Percentiles rank a stretch among this genome's conserved stretches.
Conservation (phyloP, 2,329 filamentous ascomycete genomes). For the Ascochyta lentis region DNA sequence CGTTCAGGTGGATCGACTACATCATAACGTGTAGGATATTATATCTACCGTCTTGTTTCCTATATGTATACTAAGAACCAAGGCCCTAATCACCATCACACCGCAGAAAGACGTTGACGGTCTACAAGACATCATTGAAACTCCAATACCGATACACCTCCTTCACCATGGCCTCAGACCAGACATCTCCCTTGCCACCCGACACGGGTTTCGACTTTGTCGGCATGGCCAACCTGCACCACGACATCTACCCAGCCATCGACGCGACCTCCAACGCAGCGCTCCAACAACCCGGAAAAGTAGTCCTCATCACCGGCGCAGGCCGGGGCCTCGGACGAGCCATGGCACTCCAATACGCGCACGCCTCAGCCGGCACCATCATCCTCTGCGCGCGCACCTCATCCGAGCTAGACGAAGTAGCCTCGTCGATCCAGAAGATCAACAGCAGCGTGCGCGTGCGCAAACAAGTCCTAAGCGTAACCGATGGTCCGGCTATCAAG, state of each 20-base stretch:
- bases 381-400: slow-evolving; percentile 61
- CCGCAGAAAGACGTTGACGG: no score
- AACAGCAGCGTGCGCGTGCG: slow-evolving; percentile 53
- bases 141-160: neutral
- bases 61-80: no score
- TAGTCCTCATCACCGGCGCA: slow-evolving; percentile 63
- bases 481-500: slow-evolving; percentile 47
- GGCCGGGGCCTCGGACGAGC: slow-evolving; percentile 62
- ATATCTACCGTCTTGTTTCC: neutral
- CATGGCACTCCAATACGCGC: slow-evolving; percentile 63
- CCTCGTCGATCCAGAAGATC: slow-evolving; percentile 47
- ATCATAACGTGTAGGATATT: neutral
- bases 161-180: neutral
- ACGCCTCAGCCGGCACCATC: slow-evolving; percentile 60
- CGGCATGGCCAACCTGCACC: slow-evolving; percentile 40
- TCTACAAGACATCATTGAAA: no score
- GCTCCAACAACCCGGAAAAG: slow-evolving; percentile 47
- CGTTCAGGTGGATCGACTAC: neutral
- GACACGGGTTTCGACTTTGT: slow-evolving; percentile 24
- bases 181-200: slow-evolving; percentile 4
- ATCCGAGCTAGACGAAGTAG: slow-evolving; percentile 46
- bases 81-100: no score
- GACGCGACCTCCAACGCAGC: slow-evolving; percentile 47
- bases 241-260: slow-evolving; percentile 63
- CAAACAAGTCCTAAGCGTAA: slow-evolving; percentile 54